phyloP scores from a whole-genome alignment of 2,329 filamentous ascomycete genomes.

The Pseudocercospora pini-densiflorae region DNA sequence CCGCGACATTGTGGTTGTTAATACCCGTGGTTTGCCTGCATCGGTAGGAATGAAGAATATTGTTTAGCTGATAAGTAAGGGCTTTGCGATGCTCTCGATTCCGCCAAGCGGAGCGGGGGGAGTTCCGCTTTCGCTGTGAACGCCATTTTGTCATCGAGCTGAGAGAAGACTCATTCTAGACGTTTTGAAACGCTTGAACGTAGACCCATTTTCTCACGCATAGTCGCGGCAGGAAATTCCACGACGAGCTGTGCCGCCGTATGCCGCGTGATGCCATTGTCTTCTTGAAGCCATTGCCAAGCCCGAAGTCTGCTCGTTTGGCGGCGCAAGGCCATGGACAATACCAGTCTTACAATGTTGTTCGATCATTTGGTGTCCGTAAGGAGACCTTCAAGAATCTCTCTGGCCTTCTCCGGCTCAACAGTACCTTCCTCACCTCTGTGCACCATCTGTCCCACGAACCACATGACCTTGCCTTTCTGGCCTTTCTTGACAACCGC shows the following conservation, averaged over 20 bases:
- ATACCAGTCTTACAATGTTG: not conserved
- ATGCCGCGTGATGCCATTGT: not conserved
- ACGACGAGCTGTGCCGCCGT: not conserved
- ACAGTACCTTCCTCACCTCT: slow-evolving; percentile 64
- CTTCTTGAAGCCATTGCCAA: not conserved
- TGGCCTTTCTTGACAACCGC: slow-evolving; percentile 65
- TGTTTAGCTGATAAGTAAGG: too few species aligned
- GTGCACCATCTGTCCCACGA: slow-evolving; percentile 71
- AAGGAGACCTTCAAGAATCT: slow-evolving; percentile 55
- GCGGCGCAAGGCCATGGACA: not conserved
- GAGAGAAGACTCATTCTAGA: not conserved
- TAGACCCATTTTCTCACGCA: not conserved
- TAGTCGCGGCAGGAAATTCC: not conserved
- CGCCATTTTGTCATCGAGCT: not conserved
- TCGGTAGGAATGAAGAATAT: too few species aligned
- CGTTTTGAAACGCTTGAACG: not conserved
- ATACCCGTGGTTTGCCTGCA: too few species aligned
- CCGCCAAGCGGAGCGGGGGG: too few species aligned
- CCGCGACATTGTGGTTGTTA: too few species aligned
- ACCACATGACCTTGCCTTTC: slow-evolving; percentile 68
- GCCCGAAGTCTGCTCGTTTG: not conserved
- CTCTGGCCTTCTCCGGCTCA: slow-evolving; percentile 63
- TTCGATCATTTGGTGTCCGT: not conserved
- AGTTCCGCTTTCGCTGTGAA: too few species aligned
- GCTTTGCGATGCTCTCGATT: too few species aligned